Conservation (phyloP, 257 asterid genomes). For the Petrea volubilis region DNA sequence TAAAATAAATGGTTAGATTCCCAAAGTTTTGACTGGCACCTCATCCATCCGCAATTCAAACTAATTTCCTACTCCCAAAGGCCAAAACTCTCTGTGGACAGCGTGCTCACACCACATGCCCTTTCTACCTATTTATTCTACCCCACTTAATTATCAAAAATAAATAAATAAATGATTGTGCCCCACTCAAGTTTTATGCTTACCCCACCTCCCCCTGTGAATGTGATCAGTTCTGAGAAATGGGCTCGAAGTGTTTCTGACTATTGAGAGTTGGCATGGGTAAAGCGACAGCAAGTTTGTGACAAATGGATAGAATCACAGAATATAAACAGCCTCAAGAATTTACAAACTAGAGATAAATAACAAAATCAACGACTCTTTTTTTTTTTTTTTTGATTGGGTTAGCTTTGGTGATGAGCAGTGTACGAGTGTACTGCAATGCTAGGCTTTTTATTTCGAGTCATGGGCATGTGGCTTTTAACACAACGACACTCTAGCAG, state of each 20-base stretch:
- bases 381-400: background rate
- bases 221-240: background rate
- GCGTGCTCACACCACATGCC: slow-evolving; percentile 65
- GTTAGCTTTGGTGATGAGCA: background rate
- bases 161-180: no score
- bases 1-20: slow-evolving; percentile 30
- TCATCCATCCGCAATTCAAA: slow-evolving; percentile 24
- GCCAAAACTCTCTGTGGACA: slow-evolving; percentile 39
- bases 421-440: background rate
- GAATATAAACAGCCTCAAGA: background rate
- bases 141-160: slow-evolving; percentile 32
- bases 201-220: no score
- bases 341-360: background rate
- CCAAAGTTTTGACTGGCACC: slow-evolving; percentile 54
- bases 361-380: background rate
- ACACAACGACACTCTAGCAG: no score
- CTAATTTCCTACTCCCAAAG: slow-evolving; percentile 30
- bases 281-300: slow-evolving; percentile 22
- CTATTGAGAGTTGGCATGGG: background rate
- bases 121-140: slow-evolving; percentile 21
- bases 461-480: background rate
- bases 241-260: slow-evolving; percentile 1
- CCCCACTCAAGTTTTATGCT: no score
- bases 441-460: background rate
- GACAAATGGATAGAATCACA: slow-evolving; percentile 27